phyloP scores from a whole-genome alignment of 2,329 filamentous ascomycete genomes.

The Fusarium sp. region DNA sequence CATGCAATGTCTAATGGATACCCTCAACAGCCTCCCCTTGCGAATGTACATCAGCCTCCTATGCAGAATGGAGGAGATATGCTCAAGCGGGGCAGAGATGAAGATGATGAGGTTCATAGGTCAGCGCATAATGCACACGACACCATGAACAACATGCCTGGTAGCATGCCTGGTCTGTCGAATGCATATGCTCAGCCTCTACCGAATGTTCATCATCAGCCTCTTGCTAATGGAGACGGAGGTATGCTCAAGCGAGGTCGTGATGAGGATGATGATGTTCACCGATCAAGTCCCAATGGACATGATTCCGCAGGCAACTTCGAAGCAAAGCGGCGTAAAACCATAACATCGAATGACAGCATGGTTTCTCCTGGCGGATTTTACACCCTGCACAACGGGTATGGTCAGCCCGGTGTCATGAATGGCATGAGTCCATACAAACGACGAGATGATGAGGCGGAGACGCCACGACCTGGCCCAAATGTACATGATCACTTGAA shows the following conservation, averaged over 20 bases:
- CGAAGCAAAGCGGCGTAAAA: conserved; percentile 83
- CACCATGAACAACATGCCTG: conserved; percentile 68
- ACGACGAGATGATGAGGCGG: conserved; percentile 68
- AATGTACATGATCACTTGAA: conserved; percentile 50
- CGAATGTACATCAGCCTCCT: conserved; percentile 21
- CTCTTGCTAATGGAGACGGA: conserved; percentile 68
- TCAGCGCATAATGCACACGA: conserved; percentile 75
- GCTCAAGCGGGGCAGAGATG: conserved; percentile 62
- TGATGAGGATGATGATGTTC: conserved; percentile 62
- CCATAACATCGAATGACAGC: conserved; percentile 55
- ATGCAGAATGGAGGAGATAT: conserved; percentile 70
- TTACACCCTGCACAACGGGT: conserved; percentile 16
- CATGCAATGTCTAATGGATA: conserved; percentile 69
- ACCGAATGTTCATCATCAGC: conserved; percentile 20
- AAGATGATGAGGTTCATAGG: conserved; percentile 71
- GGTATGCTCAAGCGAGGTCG: conserved; percentile 58
- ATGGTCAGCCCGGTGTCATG: conserved; percentile 53
- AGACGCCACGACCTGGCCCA: conserved; percentile 68
- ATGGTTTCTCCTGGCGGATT: conserved; percentile 19
- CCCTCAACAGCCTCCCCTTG: conserved; percentile 63
- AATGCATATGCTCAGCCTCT: conserved; percentile 72
- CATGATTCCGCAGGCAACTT: conserved; percentile 55
- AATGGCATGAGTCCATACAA: conserved; percentile 66
- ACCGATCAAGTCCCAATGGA: conserved; percentile 54
- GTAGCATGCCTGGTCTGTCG: conserved; percentile 65